These are phyloP conservation scores for Carnegiea gigantea DNA, from an alignment of 179 eudicot species.

Conservation along the genomic window DNA sequence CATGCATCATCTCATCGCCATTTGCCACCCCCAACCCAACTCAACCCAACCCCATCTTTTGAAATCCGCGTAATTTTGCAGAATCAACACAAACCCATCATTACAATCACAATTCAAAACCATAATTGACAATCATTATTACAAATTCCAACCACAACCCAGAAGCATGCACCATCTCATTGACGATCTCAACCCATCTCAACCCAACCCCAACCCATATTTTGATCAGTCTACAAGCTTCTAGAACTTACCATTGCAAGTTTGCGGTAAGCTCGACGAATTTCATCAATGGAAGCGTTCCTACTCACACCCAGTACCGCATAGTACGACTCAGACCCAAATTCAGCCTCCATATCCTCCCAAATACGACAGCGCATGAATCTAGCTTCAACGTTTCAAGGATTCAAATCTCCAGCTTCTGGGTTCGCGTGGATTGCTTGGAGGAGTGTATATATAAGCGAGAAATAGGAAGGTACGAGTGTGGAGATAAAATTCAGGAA, in stretches of 20 bases:
- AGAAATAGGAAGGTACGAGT: neutral
- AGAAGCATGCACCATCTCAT: too few species aligned
- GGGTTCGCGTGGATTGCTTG: neutral
- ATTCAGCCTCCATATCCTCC: constrained; percentile 21
- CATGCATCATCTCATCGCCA: too few species aligned
- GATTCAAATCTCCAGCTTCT: neutral
- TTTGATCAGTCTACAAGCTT: neutral
- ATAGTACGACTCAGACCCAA: constrained; percentile 47
- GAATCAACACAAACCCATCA: neutral
- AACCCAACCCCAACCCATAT: neutral
- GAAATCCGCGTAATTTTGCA: neutral
- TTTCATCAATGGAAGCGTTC: constrained; percentile 48
- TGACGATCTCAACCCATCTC: neutral
- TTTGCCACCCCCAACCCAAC: too few species aligned
- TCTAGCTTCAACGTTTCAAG: neutral
- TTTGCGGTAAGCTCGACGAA: constrained; percentile 73
- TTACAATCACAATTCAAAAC: neutral
- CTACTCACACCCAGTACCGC: constrained; percentile 45
- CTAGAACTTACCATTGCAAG: constrained; percentile 61
- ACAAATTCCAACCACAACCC: neutral
- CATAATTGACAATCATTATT: neutral
- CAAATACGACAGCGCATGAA: neutral
- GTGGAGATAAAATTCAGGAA: neutral
- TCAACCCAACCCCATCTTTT: neutral
- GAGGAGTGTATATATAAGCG: neutral